Evolutionary conservation across 768 basidiomycete species (phyloP), one percentile per base, ranked within the genome.

Genomic region (Auriscalpium orientale): DNA sequence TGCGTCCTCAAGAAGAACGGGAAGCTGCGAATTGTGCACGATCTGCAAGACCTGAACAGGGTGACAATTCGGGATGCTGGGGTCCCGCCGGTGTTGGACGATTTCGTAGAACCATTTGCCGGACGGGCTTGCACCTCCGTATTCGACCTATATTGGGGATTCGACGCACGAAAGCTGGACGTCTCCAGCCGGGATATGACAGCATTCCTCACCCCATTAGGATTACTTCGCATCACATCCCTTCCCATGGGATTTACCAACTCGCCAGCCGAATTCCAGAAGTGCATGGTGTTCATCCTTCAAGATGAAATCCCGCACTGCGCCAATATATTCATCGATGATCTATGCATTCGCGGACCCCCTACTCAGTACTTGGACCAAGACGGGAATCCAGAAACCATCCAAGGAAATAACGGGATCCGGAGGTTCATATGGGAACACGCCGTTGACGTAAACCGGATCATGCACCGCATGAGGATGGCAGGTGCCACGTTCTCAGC

Each of bases 271-370:
- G 43, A 44, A 10, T 74, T 69, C 45, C 71, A 73, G 37, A 65
- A 70, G 18, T 65, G 67, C 37, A 68, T 71, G 59, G 61, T 59
- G 0, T 71, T 71, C 28, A 58, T 76, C 2, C 34, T 76, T 0
- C 62, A 72, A 21, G 56, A 68, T 18, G 68, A 74, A 59, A 72
- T 65, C 22, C 63, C 60, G 1, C 37, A 64, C 45, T 18, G 35
- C 15, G 56, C 61, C 10, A 67, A 66, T 22, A 59, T 63, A 3
- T 71, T 70, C 40, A 68, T 71, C 10, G 70, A 73, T 56, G 72
- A 34, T 13, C 36, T 50, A 37, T 16, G 49, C 3, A 21, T 48
- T 8, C 16, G 46, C 1, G 54, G 54, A 1, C 54, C 48, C 21
- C 10, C 12, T 0, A 20, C 54, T 1, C n/a, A 16, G 6, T 46